Base-by-base conservation (phyloP, 2,329 filamentous ascomycete species). In the Claviceps monticola region DNA sequence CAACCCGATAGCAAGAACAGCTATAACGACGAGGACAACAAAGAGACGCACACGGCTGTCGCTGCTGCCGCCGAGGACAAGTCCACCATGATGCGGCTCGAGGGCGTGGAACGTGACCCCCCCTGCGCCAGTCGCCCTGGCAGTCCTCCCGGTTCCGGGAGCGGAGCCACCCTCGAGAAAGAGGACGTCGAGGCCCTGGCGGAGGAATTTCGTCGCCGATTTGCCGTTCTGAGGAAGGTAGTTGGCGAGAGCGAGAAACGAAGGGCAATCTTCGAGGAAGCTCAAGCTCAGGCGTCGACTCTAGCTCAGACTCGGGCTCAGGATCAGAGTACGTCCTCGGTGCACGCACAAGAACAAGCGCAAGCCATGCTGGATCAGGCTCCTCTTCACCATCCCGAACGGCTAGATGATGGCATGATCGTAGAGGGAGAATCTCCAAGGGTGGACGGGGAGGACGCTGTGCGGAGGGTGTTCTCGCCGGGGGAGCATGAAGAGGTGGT, bases 171-270 rank as follows among this genome's bases (percentile, higher is more conserved):
- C 55, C 52, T 64, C 48, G 57, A 56, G 37, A 62, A 65, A 2
- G 74, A 78, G 47, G 74, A 80, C 52, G 75, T 80, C 52, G 66
- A 68, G 2, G 65, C 61, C 2, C 61, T 84, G 42, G 62, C 80
- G 2, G 74, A 75, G 16, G 75, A 80, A 38, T 84, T 84, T 55
- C 74, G 78, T 51, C 70, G 69, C 53, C 71, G 75, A 45, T 80
- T 84, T 78, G 65, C 55, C 2, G 67, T 78, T 19, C 59, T 83
- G 55, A 71, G 71, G 49, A 75, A 67, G 58, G 73, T 82, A 2
- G 72, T 79, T 8, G 71, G 71, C n/a, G 71, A 74, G n/a, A 70
- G 71, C 2, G 71, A 75, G 52, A 70, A 70, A 48, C 68, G 72
- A 50, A 65, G 67, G 50, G 61, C 63, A 51, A 64, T 61, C 48